Conservation (phyloP, 192 early-diverging fungal genomes). For the Phycomyces nitens region DNA sequence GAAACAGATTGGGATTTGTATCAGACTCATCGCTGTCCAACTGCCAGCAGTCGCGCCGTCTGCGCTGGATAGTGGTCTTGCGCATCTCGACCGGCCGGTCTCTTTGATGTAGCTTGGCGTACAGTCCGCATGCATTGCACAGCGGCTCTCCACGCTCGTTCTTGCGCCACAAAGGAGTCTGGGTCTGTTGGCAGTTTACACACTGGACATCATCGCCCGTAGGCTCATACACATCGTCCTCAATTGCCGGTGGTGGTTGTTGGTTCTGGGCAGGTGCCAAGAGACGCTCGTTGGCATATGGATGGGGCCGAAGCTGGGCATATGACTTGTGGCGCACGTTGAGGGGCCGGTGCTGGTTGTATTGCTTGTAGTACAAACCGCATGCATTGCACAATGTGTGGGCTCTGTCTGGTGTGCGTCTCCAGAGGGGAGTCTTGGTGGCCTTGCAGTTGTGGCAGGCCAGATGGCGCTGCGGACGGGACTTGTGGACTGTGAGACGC, state of each 20-base stretch:
- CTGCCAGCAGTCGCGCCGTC: constrained; percentile 42
- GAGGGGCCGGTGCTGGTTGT: constrained; percentile 55
- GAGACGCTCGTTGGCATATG: constrained; percentile 19
- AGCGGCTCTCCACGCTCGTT: constrained; percentile 69
- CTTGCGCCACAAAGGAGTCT: constrained; percentile 81
- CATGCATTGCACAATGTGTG: constrained; percentile 88
- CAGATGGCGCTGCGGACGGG: constrained; percentile 44
- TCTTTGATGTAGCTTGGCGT: constrained; percentile 53
- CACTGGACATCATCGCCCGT: constrained; percentile 37
- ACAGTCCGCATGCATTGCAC: constrained; percentile 79
- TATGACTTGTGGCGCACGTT: constrained; percentile 51
- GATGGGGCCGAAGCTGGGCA: constrained; percentile 31
- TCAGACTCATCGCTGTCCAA: background rate
- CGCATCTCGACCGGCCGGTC: constrained; percentile 51
- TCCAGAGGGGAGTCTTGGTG: constrained; percentile 75
- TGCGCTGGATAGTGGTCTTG: constrained; percentile 49
- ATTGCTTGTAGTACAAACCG: constrained; percentile 64
- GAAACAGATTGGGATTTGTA: background rate
- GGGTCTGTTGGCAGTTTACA: constrained; percentile 71
- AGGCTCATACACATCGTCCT: background rate
- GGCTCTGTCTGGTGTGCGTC: constrained; percentile 68
- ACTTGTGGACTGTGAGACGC: constrained; percentile 38
- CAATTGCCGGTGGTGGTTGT: too few species aligned
- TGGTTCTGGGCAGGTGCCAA: background rate
- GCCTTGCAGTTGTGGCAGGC: constrained; percentile 78